Base-by-base conservation (phyloP, 768 basidiomycete genomes). In the Botryobasidium botryosum region DNA sequence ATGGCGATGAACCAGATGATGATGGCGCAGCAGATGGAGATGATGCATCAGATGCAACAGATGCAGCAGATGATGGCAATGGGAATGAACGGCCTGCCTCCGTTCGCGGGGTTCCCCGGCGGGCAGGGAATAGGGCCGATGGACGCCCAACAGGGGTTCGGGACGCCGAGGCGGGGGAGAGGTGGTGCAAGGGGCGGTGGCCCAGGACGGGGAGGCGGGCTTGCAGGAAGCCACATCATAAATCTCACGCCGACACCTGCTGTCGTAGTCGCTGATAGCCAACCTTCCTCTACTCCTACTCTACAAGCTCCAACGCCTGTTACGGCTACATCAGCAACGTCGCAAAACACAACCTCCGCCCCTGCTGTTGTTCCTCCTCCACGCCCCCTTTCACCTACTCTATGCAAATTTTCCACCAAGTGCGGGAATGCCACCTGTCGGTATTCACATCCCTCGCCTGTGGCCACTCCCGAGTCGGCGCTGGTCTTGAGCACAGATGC, bases 361-460 rank as follows among this genome's bases (percentile, higher is more conserved):
- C 52, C 59, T 20, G 40, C 48, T 50, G 8, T 8, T 45, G 43
- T 24, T 21, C 33, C 37, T 43, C 54, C 54, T n/a, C 76, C 80
- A 49, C 71, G 85, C 26, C 85, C 84, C 1, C 79, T 80, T 53
- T 85, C 85, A 1, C 85, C 85, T 0, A 85, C 82, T 1, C 68
- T 99, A 18, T 99, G 94, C 75, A 94, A 94, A 63, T 97, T 83
- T 52, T 77, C 72, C 8, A 68, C 79, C 20, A 92, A 90, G 52
- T 99, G 94, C 62, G 81, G 79, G 40, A 92, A 96, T 59, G 68
- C 81, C 0, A 68, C 78, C 37, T 99, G 94, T 60, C 70, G 81
- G 15, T 97, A 76, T 60, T 86, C 87, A 6, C 94, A 99, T 60
- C 91, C 94, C 4, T 88, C 84, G 6, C 94, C 94, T n/a, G 86